A percentile compares a stretch with the other conserved stretches of the same genome.
These are phyloP conservation scores for Brassica hybrid DNA, from an alignment of 441 rosid species.

Conservation along the genomic window DNA sequence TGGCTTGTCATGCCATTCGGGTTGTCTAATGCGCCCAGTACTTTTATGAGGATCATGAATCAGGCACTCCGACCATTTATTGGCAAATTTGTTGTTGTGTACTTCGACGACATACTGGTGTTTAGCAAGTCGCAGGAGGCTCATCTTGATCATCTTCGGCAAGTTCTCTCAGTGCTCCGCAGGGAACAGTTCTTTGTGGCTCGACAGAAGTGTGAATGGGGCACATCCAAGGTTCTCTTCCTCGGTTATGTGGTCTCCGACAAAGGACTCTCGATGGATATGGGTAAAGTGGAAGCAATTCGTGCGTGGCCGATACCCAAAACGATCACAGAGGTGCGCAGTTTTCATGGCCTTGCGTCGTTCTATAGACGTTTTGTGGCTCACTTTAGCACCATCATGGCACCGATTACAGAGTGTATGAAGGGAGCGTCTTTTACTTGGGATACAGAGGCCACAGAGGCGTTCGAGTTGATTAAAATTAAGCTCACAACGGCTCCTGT, in stretches of 20 bases:
- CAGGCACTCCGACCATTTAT: not conserved
- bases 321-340: not conserved
- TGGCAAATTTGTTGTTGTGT: not conserved
- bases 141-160: not conserved
- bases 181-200: not conserved
- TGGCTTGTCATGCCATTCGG: not conserved
- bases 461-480: not conserved
- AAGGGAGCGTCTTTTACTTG: not conserved
- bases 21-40: not conserved
- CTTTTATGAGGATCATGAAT: not conserved
- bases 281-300: not conserved
- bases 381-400: not conserved
- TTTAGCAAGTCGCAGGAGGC: not conserved
- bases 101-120: not conserved
- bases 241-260: not conserved
- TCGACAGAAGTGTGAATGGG: not conserved
- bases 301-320: not conserved
- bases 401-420: not conserved
- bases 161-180: not conserved
- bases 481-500: not conserved
- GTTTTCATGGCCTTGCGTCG: not conserved
- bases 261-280: not conserved
- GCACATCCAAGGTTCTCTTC: not conserved
- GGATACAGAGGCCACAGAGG: not conserved
- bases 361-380: not conserved